Percentiles rank a stretch among this genome's conserved stretches.
phyloP scores from a whole-genome alignment of 2,329 filamentous ascomycete species.

The Paraphaeosphaeria minitans region DNA sequence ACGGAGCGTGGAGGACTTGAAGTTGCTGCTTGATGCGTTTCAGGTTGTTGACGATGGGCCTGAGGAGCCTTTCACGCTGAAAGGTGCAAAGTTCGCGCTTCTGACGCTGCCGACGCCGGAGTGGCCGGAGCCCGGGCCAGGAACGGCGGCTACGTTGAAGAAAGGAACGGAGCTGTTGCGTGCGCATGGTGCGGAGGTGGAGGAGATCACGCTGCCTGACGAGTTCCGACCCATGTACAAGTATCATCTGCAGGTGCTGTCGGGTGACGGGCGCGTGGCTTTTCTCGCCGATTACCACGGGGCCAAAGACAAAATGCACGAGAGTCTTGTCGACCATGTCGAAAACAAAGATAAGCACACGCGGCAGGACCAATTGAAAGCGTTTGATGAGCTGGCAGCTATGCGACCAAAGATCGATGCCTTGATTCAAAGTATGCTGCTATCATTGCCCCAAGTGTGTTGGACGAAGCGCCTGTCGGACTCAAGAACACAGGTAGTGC shows the following conservation, averaged over 20 bases:
- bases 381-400: constrained; percentile 61
- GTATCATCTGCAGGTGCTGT: constrained; percentile 60
- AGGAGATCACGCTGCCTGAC: constrained; percentile 60
- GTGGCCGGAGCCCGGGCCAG: constrained; percentile 52
- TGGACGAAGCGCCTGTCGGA: constrained; percentile 65
- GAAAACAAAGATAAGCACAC: constrained; percentile 54
- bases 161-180: constrained; percentile 42
- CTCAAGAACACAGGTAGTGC: constrained; percentile 60
- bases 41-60: constrained; percentile 58
- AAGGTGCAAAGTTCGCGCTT: constrained; percentile 60
- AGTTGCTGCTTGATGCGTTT: constrained; percentile 61
- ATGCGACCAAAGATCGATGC: constrained; percentile 61
- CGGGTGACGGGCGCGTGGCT: constrained; percentile 57
- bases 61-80: constrained; percentile 43
- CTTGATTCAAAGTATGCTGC: constrained; percentile 60
- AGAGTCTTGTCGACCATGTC: constrained; percentile 56
- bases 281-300: constrained; percentile 61
- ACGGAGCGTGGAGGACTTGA: constrained; percentile 62
- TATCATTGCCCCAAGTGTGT: constrained; percentile 62
- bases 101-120: constrained; percentile 55
- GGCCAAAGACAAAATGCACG: constrained; percentile 55
- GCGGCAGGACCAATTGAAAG: constrained; percentile 56
- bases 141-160: constrained; percentile 43
- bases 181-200: constrained; percentile 59
- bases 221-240: constrained; percentile 56